Evolutionary conservation across 2,329 filamentous ascomycete genomes (phyloP).

Genomic region (Hypoxylon rubiginosum): DNA sequence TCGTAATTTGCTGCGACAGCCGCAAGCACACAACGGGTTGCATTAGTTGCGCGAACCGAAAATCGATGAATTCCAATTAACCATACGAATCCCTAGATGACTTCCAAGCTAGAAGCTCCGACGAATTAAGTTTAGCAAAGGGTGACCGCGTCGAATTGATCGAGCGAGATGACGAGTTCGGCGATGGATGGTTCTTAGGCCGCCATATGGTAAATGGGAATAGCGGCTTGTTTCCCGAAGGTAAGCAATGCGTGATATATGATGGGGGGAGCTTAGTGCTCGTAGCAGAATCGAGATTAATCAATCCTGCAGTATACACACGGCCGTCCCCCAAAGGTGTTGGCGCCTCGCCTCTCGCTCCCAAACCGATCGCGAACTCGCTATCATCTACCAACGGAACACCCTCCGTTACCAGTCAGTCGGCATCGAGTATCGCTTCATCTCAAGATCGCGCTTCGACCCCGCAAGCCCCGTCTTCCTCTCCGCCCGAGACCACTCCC

Average conservation of each 20-base stretch:
- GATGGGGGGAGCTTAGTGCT: conserved; percentile 7
- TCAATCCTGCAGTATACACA: conserved; percentile 68
- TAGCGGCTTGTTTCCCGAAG: conserved; percentile 86
- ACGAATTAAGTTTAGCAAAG: conserved; percentile 90
- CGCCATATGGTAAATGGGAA: conserved; percentile 79
- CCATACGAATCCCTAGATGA: conserved; percentile 61
- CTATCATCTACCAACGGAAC: conserved; percentile 45
- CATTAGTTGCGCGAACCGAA: conserved; percentile 22
- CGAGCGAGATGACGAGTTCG: conserved; percentile 89
- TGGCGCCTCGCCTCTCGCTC: conserved; percentile 39
- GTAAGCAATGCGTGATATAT: conserved; percentile 60
- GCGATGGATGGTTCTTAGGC: conserved; percentile 87
- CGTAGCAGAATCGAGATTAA: conserved; percentile 29
- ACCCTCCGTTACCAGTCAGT: conserved; percentile 38
- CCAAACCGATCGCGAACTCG: conserved; percentile 50
- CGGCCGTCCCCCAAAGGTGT: conserved; percentile 66
- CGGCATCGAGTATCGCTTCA: conserved; percentile 47
- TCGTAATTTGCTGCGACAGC: conserved; percentile 11
- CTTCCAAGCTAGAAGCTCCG: conserved; percentile 89
- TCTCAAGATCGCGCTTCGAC: conserved; percentile 46
- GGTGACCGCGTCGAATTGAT: conserved; percentile 87
- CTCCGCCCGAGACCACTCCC: conserved; percentile 50
- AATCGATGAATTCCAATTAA: conserved; percentile 22
- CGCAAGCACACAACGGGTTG: conserved; percentile 6
- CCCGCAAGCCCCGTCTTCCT: conserved; percentile 36